Evolutionary conservation across 768 basidiomycete genomes (phyloP).

Genomic region (Epithele typhae): DNA sequence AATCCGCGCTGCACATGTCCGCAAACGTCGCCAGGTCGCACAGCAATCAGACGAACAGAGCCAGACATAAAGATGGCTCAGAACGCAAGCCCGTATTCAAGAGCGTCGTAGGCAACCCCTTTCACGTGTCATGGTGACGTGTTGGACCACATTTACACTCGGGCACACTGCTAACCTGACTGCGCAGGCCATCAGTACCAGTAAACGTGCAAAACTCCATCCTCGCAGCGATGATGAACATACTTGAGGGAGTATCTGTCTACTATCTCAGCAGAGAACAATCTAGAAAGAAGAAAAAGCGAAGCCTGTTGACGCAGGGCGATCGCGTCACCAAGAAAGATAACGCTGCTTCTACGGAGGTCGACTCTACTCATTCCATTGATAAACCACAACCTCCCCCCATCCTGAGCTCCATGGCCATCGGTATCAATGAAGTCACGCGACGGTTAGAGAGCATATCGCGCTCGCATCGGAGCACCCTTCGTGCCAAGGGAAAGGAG

Average conservation of each 20-base stretch:
- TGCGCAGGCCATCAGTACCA: conserved; percentile 37
- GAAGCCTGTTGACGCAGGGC: not conserved
- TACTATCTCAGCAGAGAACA: conserved; percentile 35
- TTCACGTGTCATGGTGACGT: conserved; percentile 60
- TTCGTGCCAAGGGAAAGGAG: conserved; percentile 2
- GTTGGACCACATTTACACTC: no score
- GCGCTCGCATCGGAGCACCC: conserved; percentile 16
- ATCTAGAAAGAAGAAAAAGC: conserved; percentile 38
- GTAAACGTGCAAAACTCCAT: conserved; percentile 57
- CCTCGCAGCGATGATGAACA: conserved; percentile 45
- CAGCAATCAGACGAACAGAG: conserved; percentile 60
- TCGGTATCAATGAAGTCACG: conserved; percentile 83
- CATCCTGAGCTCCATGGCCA: conserved; percentile 43
- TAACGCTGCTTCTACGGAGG: no score
- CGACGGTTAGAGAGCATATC: conserved; percentile 63
- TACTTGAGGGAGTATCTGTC: conserved; percentile 46
- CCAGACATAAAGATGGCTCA: conserved; percentile 34
- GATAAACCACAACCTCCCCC: not conserved
- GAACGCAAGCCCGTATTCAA: conserved; percentile 69
- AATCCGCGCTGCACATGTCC: no score
- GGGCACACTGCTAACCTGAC: no score
- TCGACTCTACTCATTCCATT: no score
- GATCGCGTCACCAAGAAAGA: no score
- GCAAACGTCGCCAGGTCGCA: conserved; percentile 48
- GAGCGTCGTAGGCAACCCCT: conserved; percentile 68